Evolutionary conservation across 768 basidiomycete genomes (phyloP).

Genomic region (Tylopilus plumbeoviolaceoides): DNA sequence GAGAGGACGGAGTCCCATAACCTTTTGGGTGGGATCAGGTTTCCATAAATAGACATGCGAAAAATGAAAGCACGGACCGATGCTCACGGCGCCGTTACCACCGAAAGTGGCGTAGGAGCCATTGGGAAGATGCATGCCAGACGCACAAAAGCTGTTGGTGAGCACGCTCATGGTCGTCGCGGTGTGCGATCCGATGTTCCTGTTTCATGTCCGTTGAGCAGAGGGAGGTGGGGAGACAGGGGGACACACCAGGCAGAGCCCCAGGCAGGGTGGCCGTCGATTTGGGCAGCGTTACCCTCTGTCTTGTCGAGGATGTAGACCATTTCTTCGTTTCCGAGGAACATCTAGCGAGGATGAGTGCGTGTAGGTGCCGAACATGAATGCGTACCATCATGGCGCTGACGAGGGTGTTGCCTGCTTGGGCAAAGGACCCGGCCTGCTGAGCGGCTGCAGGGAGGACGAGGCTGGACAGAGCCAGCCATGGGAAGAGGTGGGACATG

Average conservation of each 20-base stretch:
- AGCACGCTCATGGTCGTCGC: slow-evolving; percentile 35
- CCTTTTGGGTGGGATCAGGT: slow-evolving; percentile 30
- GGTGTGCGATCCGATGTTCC: slow-evolving; percentile 18
- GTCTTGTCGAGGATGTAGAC: slow-evolving; percentile 91
- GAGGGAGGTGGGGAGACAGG: background rate
- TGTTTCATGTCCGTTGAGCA: background rate
- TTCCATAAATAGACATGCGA: slow-evolving; percentile 16
- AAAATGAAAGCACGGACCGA: slow-evolving; percentile 28
- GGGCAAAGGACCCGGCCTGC: slow-evolving; percentile 13
- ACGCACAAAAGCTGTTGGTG: slow-evolving; percentile 76
- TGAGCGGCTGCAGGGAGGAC: slow-evolving; percentile 8
- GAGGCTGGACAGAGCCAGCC: slow-evolving; percentile 8
- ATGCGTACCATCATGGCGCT: slow-evolving; percentile 49
- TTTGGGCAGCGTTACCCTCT: slow-evolving; percentile 63
- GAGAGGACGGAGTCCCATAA: slow-evolving; percentile 28
- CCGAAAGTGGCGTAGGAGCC: slow-evolving; percentile 72
- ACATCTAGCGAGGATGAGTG: slow-evolving; percentile 47
- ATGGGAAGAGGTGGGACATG: slow-evolving; percentile 7
- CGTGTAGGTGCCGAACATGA: background rate
- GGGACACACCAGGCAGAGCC: slow-evolving; percentile 54
- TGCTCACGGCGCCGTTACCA: slow-evolving; percentile 64
- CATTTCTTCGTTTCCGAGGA: slow-evolving; percentile 71
- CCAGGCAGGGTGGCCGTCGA: slow-evolving; percentile 72
- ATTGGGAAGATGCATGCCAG: slow-evolving; percentile 76
- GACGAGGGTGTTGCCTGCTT: slow-evolving; percentile 36